Base-by-base conservation (phyloP, 495 filamentous ascomycete species). In the Neurospora sp. region DNA sequence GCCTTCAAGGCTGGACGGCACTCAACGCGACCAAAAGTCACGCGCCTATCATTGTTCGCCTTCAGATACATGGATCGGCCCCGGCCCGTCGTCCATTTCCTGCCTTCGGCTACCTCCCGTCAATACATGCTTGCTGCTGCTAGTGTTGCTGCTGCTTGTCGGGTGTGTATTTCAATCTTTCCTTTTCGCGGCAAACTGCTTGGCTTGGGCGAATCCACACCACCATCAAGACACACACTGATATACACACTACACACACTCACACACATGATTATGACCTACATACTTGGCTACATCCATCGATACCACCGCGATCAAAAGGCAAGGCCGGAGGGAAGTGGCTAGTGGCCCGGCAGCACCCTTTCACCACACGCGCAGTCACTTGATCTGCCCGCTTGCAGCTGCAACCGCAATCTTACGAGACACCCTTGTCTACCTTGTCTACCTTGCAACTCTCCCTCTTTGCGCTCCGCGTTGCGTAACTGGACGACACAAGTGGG, bases 311-410 rank as follows among this genome's bases (percentile, higher is more conserved):
- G 27, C 53, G 53, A 65, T 18, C 53, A 65, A 65, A 65, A 65
- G 53, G 27, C 27, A 65, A 65, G 53, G 53, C 53, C 27, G 18
- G 2, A 8, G 6, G 27, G 6, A 31, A 61, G 53, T 61, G 27
- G 53, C 53, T 65, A 65, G 27, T 65, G 53, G 53, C 14, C 53
- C 53, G 53, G 22, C 53, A 65, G 53, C 53, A 65, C 53, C 53
- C 53, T 65, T 65, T 14, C 71, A 44, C 74, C 77, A 79, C 76
- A 70, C 75, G 74, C 68, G 75, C 69, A 73, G 75, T 80, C 79
- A 79, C 75, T 76, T 79, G 79, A 79, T 79, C 76, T 61, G 59
- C 71, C 73, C 7, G 48, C 53, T 65, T 78, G 78, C 78, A 79
- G 76, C 76, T 78, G 78, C 78, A 79, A 71, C 75, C 69, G 53